Evolutionary conservation across 2,329 filamentous ascomycete species (phyloP).

Genomic region (Aspergillus jensenii): DNA sequence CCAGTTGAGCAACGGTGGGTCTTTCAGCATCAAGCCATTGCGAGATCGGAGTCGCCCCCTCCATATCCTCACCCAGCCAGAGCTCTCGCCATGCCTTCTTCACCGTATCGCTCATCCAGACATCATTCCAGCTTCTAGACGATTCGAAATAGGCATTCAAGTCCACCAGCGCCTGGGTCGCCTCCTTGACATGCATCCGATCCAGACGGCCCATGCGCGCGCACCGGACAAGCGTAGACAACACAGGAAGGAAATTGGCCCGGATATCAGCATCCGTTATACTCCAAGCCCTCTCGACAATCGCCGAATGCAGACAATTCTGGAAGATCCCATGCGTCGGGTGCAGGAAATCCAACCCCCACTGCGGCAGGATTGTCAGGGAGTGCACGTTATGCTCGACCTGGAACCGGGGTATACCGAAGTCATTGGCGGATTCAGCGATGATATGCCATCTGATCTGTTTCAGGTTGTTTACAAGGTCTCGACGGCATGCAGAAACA

Average conservation of each 20-base stretch:
- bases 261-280: slow-evolving; percentile 48
- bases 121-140: slow-evolving; percentile 47
- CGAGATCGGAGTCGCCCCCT: slow-evolving; percentile 31
- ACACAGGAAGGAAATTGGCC: slow-evolving; percentile 52
- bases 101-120: slow-evolving; percentile 48
- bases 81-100: slow-evolving; percentile 46
- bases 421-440: slow-evolving; percentile 56
- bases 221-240: slow-evolving; percentile 50
- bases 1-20: slow-evolving; percentile 34
- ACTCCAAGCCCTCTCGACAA: slow-evolving; percentile 40
- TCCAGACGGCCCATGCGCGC: slow-evolving; percentile 47
- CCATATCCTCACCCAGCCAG: slow-evolving; percentile 46
- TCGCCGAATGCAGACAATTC: slow-evolving; percentile 51
- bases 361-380: slow-evolving; percentile 54
- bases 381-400: slow-evolving; percentile 56
- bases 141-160: slow-evolving; percentile 51
- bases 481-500: slow-evolving; percentile 56
- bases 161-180: slow-evolving; percentile 49
- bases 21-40: slow-evolving; percentile 38
- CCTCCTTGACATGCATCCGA: slow-evolving; percentile 42
- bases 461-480: slow-evolving; percentile 54
- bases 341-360: slow-evolving; percentile 54
- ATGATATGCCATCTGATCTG: slow-evolving; percentile 56
- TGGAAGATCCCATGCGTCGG: slow-evolving; percentile 55
- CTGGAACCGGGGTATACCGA: slow-evolving; percentile 55